Base-by-base conservation (phyloP, 1,284 basidiomycete species). In the Leccinum griseonigrum region DNA sequence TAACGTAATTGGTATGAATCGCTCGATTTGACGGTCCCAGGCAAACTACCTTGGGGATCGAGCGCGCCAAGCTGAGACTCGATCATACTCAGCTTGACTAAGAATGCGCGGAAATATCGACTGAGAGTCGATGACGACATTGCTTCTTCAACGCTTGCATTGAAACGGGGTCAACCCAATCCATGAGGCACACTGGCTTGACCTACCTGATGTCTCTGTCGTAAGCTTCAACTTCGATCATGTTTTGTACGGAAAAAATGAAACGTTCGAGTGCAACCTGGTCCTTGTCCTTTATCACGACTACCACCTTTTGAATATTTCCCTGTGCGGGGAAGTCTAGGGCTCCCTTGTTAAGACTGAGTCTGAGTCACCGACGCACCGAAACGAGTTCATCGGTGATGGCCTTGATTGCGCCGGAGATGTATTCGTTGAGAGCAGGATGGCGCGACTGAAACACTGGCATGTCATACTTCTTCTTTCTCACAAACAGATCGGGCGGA, bases 401-500 rank as follows among this genome's bases (percentile, higher is more conserved):
- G 14, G 91, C 88, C 63, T 86, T 87, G 57, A 94, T 81, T 0
- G 92, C 89, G 11, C 89, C 88, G 9, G 90, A 85, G 56, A 98
- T 90, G 74, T 98, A 98, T 52, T 91, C 87, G 68, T 92, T 91
- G 55, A 98, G 79, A 31, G 85, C 85, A 0, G 95, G 94, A 71
- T 96, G 93, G 5, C 94, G 89, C 4, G 92, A 94, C 76, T 97
- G 94, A 71, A 90, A 97, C 22, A 97, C 93, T 0, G 94, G 89
- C 0, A 90, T 90, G 59, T 92, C 87, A 75, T 95, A 97, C 72
- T 94, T 95, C 74, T 91, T 90, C 56, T 92, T 83, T 55, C 94
- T 85, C 28, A 90, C 82, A 73, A 98, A 98, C 13, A 97, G 81
- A 38, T 93, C 91, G 9, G 87, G 80, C 0, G 96, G 96, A 69